Percentiles rank a stretch among this genome's conserved stretches.
Conservation (phyloP, 176 grass and related monocot species). For the Puya raimondii region DNA sequence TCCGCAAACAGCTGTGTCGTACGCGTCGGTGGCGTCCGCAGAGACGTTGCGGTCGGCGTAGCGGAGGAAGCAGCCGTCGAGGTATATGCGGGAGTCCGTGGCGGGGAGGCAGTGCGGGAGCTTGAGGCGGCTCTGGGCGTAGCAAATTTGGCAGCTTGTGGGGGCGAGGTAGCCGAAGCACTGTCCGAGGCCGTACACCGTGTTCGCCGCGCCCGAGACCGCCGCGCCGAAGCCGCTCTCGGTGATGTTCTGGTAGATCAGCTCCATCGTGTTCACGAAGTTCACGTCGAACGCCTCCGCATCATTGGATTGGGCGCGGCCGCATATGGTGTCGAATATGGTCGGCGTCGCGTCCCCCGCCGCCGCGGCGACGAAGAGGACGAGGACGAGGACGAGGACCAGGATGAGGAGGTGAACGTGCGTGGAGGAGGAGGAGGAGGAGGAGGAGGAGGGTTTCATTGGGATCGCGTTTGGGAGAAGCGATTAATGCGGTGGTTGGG, state of each 20-base stretch:
- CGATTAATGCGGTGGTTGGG: neutral
- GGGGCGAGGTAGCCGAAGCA: conserved; percentile 67
- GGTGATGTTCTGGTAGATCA: conserved; percentile 56
- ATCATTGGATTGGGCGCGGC: conserved; percentile 2
- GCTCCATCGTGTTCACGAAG: conserved; percentile 52
- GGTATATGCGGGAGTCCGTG: conserved; percentile 37
- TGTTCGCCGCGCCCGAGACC: conserved; percentile 17
- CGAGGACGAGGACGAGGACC: conserved; percentile 14
- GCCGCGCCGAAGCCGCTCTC: conserved; percentile 42
- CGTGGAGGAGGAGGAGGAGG: conserved; percentile 11
- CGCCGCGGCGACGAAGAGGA: neutral
- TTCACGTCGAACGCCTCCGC: conserved; percentile 46
- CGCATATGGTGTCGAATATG: conserved; percentile 44
- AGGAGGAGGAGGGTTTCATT: neutral
- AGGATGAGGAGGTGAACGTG: neutral
- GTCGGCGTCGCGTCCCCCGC: conserved; percentile 2
- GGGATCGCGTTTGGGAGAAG: neutral
- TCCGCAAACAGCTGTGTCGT: conserved; percentile 40
- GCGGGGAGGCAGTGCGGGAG: conserved; percentile 65
- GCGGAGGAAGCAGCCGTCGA: conserved; percentile 82
- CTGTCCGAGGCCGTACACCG: conserved; percentile 56
- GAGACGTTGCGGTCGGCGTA: conserved; percentile 38
- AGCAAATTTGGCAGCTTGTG: conserved; percentile 72
- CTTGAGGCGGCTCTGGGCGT: conserved; percentile 58
- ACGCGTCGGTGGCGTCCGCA: conserved; percentile 24